Evolutionary conservation across 257 asterid genomes (phyloP).

Genomic region (Hygrophila difformis): DNA sequence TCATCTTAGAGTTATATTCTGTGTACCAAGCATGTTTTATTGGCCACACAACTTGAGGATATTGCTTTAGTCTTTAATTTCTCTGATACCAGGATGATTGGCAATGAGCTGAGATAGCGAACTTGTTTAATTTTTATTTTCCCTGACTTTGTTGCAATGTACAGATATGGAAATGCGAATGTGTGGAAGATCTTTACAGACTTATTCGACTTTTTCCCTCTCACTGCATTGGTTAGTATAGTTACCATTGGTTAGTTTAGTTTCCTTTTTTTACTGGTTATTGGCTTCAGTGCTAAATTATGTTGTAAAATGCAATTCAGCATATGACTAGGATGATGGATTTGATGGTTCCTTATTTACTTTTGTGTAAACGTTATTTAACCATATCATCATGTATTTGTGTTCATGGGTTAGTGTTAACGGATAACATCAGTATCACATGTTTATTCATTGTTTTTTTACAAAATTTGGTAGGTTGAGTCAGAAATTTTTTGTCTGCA

Average conservation of each 20-base stretch:
- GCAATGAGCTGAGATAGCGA: background rate
- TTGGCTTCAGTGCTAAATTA: background rate
- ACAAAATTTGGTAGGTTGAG: constrained; percentile 37
- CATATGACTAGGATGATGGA: background rate
- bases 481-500: constrained; percentile 63
- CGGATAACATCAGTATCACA: too few species aligned
- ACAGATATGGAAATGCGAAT: constrained; percentile 57
- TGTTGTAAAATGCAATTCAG: background rate
- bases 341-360: background rate
- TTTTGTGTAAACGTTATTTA: background rate
- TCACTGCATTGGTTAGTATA: constrained; percentile 54
- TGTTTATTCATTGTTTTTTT: background rate
- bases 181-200: constrained; percentile 63
- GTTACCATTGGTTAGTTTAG: too few species aligned
- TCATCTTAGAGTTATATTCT: too few species aligned
- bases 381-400: too few species aligned
- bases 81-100: too few species aligned
- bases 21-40: too few species aligned
- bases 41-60: too few species aligned
- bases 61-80: too few species aligned
- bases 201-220: constrained; percentile 53
- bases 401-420: background rate
- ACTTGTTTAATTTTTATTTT: background rate
- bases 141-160: constrained; percentile 6
- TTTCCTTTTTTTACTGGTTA: background rate